phyloP scores from a whole-genome alignment of 106 monocot species.

The Dendrobium nobile region DNA sequence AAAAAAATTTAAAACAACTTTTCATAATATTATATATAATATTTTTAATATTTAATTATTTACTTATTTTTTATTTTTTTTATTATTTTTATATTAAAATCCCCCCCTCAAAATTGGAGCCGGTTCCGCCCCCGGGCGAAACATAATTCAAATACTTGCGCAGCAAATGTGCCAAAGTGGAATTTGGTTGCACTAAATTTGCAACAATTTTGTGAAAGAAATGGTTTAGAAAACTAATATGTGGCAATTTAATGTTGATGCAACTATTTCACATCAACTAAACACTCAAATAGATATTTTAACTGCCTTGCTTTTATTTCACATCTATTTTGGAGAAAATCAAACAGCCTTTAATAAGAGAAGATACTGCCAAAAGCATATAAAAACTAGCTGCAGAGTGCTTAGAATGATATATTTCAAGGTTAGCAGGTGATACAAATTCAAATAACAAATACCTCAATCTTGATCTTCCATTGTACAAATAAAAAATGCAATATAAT shows the following conservation, averaged over 20 bases:
- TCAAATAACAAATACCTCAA: not conserved
- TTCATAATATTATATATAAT: too few relatives aligned
- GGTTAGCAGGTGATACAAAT: not conserved
- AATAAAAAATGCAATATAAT: not conserved
- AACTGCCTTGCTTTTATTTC: not conserved
- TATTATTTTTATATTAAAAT: too few relatives aligned
- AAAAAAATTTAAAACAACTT: too few relatives aligned
- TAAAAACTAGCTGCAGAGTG: not conserved
- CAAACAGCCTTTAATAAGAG: not conserved
- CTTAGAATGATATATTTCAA: not conserved
- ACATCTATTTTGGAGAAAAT: not conserved
- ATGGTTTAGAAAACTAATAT: not conserved
- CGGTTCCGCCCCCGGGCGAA: too few relatives aligned
- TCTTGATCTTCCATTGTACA: not conserved
- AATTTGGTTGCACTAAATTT: not conserved
- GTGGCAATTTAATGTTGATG: not conserved
- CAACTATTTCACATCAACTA: not conserved
- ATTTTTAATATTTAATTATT: too few relatives aligned
- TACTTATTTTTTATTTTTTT: too few relatives aligned
- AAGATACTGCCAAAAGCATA: conserved; percentile 4
- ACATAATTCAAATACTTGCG: not conserved
- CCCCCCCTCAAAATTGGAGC: too few relatives aligned
- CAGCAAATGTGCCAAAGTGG: not conserved
- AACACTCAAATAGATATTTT: not conserved
- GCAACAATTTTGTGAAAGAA: not conserved